These are phyloP conservation scores for Spinellus fusiger DNA, from an alignment of 192 early-diverging fungal genomes.

Conservation along the genomic window DNA sequence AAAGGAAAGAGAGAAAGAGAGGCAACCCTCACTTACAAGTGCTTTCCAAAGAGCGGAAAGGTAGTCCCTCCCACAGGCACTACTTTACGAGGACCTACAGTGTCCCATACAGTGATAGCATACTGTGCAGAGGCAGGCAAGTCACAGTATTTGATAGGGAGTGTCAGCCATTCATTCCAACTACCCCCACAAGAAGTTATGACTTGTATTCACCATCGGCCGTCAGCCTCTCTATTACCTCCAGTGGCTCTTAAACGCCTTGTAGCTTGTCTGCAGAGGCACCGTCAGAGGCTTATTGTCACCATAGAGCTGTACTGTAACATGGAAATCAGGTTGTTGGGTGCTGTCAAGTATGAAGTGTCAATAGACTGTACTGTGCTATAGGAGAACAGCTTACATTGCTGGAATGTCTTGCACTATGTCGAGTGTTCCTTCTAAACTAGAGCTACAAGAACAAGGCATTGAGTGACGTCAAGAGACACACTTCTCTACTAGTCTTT, in stretches of 20 bases:
- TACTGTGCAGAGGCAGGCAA: constrained; percentile 68
- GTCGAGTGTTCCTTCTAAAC: constrained; percentile 29
- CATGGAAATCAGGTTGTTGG: constrained; percentile 50
- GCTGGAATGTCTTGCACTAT: constrained; percentile 10
- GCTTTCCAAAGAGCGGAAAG: constrained; percentile 75
- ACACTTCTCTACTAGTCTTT: neutral
- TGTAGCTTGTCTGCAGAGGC: constrained; percentile 61
- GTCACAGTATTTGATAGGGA: constrained; percentile 86
- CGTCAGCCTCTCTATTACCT: constrained; percentile 35
- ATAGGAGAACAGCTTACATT: constrained; percentile 32
- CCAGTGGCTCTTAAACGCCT: constrained; percentile 56
- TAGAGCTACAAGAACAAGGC: constrained; percentile 17
- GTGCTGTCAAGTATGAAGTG: constrained; percentile 25
- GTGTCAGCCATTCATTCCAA: constrained; percentile 91
- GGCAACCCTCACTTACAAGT: constrained; percentile 44
- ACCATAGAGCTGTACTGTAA: constrained; percentile 61
- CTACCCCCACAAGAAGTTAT: no score
- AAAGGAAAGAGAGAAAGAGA: neutral
- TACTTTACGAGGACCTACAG: constrained; percentile 66
- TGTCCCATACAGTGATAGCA: constrained; percentile 76
- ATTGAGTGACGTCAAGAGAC: neutral
- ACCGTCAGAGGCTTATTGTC: constrained; percentile 63
- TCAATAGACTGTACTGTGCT: constrained; percentile 1
- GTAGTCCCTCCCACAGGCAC: constrained; percentile 71
- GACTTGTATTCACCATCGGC: no score